Conservation (phyloP, 306 rosid genomes). For the Inga oerstediana region DNA sequence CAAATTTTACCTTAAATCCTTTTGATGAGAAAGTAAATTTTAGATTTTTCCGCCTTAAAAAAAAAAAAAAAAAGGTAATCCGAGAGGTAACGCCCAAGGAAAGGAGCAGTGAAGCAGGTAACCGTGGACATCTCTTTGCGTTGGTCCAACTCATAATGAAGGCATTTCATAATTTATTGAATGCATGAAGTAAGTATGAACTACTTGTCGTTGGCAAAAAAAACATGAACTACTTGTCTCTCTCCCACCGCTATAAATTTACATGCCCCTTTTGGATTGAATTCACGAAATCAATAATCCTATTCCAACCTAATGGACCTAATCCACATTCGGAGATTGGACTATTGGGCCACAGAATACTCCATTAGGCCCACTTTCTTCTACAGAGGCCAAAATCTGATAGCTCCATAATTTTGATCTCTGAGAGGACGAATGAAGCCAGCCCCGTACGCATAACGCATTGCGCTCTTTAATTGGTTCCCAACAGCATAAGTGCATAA, state of each 20-base stretch:
- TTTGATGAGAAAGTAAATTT: no score
- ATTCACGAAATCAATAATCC: neutral
- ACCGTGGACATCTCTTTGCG: neutral
- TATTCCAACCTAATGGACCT: neutral
- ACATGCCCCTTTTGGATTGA: neutral
- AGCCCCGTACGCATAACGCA: slow-evolving; percentile 43
- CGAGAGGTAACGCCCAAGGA: neutral
- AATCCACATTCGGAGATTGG: neutral
- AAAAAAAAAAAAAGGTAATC: no score
- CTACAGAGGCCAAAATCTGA: slow-evolving; percentile 47
- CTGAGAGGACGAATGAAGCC: slow-evolving; percentile 65
- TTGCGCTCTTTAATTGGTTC: slow-evolving; percentile 55
- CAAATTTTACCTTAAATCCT: no score
- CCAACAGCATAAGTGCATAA: slow-evolving; percentile 37
- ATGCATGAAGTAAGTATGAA: neutral
- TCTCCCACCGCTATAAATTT: neutral
- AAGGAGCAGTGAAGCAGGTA: neutral
- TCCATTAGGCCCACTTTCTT: neutral
- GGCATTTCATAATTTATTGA: neutral
- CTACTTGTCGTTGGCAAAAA: neutral
- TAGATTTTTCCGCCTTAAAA: no score
- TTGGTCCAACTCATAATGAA: neutral
- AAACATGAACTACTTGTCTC: neutral
- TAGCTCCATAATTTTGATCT: slow-evolving; percentile 64
- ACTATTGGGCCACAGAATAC: neutral